A percentile compares a stretch with the other conserved stretches of the same genome.
Conservation (phyloP, 2,329 filamentous ascomycete genomes). For the Diplodia sapinea region DNA sequence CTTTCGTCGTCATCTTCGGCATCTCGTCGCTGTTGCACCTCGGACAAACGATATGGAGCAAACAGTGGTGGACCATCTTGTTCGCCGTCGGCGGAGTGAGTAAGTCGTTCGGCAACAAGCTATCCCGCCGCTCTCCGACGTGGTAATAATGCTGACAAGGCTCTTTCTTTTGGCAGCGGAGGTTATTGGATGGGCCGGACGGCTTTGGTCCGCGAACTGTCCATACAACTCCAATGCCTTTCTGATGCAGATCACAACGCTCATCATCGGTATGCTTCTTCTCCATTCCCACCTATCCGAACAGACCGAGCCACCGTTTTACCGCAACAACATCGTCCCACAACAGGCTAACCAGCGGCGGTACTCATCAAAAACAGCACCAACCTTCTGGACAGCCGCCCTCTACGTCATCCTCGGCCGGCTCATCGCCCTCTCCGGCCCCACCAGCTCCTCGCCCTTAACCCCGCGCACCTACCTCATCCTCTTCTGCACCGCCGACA, state of each 20-base stretch:
- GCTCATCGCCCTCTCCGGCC: slow-evolving; percentile 63
- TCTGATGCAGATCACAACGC: slow-evolving; percentile 58
- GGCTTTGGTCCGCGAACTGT: slow-evolving; percentile 57
- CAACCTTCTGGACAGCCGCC: slow-evolving; percentile 59
- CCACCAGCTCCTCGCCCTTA: slow-evolving; percentile 42
- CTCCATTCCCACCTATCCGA: neutral
- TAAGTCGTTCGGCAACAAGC: slow-evolving; percentile 7
- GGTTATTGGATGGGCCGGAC: slow-evolving; percentile 56
- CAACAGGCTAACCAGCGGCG: neutral
- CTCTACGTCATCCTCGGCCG: slow-evolving; percentile 60
- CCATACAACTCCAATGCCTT: slow-evolving; percentile 58
- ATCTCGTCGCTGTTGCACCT: slow-evolving; percentile 9
- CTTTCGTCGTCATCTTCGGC: slow-evolving; percentile 16
- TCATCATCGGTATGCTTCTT: slow-evolving; percentile 43
- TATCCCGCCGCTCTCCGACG: neutral
- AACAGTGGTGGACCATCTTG: slow-evolving; percentile 22
- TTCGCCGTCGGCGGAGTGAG: slow-evolving; percentile 33
- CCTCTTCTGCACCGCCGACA: slow-evolving; percentile 65
- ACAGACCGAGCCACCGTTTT: too few relatives aligned
- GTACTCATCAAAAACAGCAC: slow-evolving; percentile 34
- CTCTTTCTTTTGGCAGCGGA: slow-evolving; percentile 42
- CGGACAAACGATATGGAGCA: slow-evolving; percentile 5
- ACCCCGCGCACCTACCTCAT: slow-evolving; percentile 54
- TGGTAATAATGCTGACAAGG: neutral
- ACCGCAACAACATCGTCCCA: too few relatives aligned